Evolutionary conservation across 805 yeast species (phyloP).

Genomic region (Suhomyces sp.): DNA sequence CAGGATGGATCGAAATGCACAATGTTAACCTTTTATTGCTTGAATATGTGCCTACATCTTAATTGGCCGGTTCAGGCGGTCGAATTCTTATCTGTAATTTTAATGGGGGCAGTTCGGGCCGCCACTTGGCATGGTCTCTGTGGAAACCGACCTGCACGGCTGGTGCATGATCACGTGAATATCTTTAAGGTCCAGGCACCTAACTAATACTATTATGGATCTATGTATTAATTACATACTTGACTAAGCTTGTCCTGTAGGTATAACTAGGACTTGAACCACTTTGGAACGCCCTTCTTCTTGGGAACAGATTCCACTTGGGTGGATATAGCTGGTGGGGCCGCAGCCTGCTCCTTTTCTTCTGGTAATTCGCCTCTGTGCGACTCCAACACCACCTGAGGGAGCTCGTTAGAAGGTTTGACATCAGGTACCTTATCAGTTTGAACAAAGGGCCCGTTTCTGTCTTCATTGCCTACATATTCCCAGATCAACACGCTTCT

Average conservation of each 20-base stretch:
- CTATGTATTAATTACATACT: background rate
- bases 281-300: conserved; percentile 8
- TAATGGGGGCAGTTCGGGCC: background rate
- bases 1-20: background rate
- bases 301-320: background rate
- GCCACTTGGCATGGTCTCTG: background rate
- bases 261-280: conserved; percentile 9
- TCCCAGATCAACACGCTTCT: conserved; percentile 39
- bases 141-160: background rate
- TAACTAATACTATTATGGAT: background rate
- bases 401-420: conserved; percentile 29
- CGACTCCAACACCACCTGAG: conserved; percentile 34
- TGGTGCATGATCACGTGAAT: background rate
- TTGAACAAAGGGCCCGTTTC: conserved; percentile 27
- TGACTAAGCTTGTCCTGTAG: too few relatives aligned
- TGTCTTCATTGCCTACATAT: conserved; percentile 7
- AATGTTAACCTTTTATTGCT: background rate
- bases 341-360: conserved; percentile 11
- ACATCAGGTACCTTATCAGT: conserved; percentile 11
- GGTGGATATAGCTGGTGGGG: background rate
- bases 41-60: background rate
- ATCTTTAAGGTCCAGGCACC: background rate
- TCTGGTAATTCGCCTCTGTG: conserved; percentile 32
- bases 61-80: background rate
- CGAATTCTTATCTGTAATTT: background rate